Evolutionary conservation across 768 basidiomycete species (phyloP), one percentile per base, ranked within the genome.

Genomic region (Calvatia gigantea): DNA sequence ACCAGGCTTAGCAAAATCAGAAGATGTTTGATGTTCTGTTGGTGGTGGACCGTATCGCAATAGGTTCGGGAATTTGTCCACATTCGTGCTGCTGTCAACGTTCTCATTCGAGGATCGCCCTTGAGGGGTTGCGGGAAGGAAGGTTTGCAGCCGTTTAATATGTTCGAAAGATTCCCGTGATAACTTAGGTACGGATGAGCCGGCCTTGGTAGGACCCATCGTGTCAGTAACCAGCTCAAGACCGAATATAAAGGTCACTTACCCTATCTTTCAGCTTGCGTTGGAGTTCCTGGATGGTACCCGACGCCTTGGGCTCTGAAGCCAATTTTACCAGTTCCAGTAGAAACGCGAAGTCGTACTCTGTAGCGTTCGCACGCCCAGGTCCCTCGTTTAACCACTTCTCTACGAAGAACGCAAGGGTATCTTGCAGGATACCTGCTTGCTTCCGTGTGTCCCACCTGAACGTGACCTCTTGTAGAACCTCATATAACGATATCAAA

Each of bases 1-100:
- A 37, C 84, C 83, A 15, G 89, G 82, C 60, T 87, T 89, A 19
- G 84, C 86, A 29, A 88, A 67, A 35, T 86, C 81, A 39, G 90
- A 64, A 27, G 83, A 80, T 33, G 84, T 70, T 48, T 83, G 78
- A 63, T 83, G 82, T 23, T 78, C 74, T 57, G 72, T 61, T 14
- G 69, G 62, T 54, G 87, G 84, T 25, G 73, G 66, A 4, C 85
- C 86, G 56, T 78, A 75, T 28, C 73, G 75, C 56, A 86, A 69
- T 28, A 87, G 60, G 7, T 58, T 53, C 17, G 53, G 62, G 52
- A 70, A 68, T 58, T 74, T 77, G 53, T 78, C 75, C 14, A 60
- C 62, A 25, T 19, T 23, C 28, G 65, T 61, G 32, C 54, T 57
- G 15, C 60, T 41, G n/a, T 64, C 60, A 19, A 69, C 64, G 8